Evolutionary conservation across 495 filamentous ascomycete species (phyloP).

Genomic region (Pseudomonodictys pantanalensis): DNA sequence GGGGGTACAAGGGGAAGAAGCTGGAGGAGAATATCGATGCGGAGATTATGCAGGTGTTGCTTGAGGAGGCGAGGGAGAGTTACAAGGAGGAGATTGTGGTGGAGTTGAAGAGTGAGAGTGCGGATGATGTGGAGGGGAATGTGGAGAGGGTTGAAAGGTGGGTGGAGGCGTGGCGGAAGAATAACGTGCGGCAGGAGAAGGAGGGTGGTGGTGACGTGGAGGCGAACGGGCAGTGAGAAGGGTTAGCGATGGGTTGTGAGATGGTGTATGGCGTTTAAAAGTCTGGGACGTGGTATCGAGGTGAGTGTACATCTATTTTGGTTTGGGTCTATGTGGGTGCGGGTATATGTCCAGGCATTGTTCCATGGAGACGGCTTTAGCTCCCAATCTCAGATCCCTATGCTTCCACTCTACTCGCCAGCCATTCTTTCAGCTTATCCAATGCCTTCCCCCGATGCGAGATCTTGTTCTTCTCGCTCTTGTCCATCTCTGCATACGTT

Average conservation of each 20-base stretch:
- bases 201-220: slow-evolving; percentile 2
- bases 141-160: slow-evolving; percentile 78
- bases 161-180: slow-evolving; percentile 76
- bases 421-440: slow-evolving; percentile 79
- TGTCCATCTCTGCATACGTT: slow-evolving; percentile 98
- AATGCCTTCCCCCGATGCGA: slow-evolving; percentile 87
- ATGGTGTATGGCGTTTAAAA: no score
- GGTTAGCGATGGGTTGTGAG: not conserved
- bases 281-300: no score
- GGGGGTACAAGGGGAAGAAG: slow-evolving; percentile 78
- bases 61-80: slow-evolving; percentile 83
- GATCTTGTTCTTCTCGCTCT: slow-evolving; percentile 84
- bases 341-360: no score
- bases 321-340: no score
- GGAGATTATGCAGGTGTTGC: slow-evolving; percentile 93
- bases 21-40: slow-evolving; percentile 94
- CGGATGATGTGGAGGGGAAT: slow-evolving; percentile 83
- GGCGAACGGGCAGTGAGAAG: not conserved
- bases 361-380: slow-evolving; percentile 26
- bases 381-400: not conserved
- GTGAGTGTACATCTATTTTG: not conserved
- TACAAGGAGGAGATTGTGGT: slow-evolving; percentile 89
- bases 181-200: slow-evolving; percentile 44
- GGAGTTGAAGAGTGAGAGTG: slow-evolving; percentile 76
- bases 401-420: slow-evolving; percentile 45